Percentiles rank a stretch among this genome's conserved stretches.
These are phyloP conservation scores for Chamaecyparis obtusa DNA, from an alignment of 75 land plant species.

Conservation along the genomic window DNA sequence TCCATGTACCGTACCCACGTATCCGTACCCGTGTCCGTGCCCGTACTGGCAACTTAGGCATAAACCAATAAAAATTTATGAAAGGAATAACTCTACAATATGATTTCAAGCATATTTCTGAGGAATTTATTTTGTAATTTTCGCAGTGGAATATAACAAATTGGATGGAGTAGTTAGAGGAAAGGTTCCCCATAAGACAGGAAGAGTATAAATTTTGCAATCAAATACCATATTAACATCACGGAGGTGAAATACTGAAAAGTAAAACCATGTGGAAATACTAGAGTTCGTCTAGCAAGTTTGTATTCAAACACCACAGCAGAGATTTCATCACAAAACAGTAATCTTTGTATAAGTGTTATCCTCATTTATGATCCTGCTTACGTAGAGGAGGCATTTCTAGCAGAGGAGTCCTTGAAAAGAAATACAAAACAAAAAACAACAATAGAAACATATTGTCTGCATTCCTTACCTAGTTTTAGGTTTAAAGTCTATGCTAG, in stretches of 20 bases:
- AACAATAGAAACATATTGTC: neutral
- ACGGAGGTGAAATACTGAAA: neutral
- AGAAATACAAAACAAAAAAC: neutral
- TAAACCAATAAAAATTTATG: neutral
- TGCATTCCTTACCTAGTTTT: neutral
- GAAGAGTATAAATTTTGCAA: neutral
- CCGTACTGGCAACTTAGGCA: too few relatives aligned
- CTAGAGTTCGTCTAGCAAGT: neutral
- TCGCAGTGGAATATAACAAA: neutral
- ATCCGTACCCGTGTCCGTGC: too few relatives aligned
- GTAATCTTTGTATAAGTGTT: neutral
- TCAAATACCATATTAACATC: neutral
- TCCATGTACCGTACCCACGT: too few relatives aligned
- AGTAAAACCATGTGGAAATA: neutral
- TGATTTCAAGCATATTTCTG: neutral
- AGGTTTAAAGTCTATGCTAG: neutral
- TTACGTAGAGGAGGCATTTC: neutral
- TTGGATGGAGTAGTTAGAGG: neutral
- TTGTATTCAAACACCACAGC: neutral
- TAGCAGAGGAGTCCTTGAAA: neutral
- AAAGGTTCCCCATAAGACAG: neutral
- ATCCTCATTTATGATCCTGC: neutral
- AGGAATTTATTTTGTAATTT: neutral
- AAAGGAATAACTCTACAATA: neutral
- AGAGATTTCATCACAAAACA: neutral